Conservation (phyloP, 2,329 filamentous ascomycete genomes). For the Bipolaris cookei region DNA sequence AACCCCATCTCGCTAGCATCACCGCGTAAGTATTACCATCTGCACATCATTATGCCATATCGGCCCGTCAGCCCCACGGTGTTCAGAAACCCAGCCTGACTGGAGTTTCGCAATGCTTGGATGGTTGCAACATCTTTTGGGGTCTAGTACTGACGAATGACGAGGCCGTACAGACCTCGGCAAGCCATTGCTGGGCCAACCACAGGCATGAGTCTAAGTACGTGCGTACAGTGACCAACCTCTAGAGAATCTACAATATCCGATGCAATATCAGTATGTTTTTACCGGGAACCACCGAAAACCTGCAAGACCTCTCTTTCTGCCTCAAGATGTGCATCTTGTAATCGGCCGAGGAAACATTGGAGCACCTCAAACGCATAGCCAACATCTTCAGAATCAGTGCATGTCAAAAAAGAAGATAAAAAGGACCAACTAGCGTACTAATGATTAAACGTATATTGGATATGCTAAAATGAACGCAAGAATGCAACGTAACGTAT, state of each 20-base stretch:
- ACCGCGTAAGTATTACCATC: not conserved
- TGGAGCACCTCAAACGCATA: no score
- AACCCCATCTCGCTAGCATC: constrained; percentile 1
- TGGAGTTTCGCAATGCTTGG: not conserved
- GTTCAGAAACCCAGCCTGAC: not conserved
- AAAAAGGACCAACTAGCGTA: not conserved
- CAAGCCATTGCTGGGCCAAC: not conserved
- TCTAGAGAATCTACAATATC: not conserved
- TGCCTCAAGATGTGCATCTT: no score
- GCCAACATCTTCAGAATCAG: no score
- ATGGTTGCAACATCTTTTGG: not conserved
- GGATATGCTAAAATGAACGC: not conserved
- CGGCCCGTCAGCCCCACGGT: no score
- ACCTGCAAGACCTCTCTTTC: no score
- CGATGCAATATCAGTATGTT: not conserved
- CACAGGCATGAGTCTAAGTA: not conserved
- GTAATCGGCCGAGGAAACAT: no score
- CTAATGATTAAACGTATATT: not conserved
- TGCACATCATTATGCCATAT: not conserved
- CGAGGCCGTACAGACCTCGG: not conserved
- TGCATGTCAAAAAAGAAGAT: not conserved
- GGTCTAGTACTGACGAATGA: not conserved
- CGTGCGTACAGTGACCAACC: not conserved
- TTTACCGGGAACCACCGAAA: not conserved
- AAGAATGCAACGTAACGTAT: not conserved